These are phyloP conservation scores for Plectranthus barbatus DNA, from an alignment of 257 asterid species.

Conservation along the genomic window DNA sequence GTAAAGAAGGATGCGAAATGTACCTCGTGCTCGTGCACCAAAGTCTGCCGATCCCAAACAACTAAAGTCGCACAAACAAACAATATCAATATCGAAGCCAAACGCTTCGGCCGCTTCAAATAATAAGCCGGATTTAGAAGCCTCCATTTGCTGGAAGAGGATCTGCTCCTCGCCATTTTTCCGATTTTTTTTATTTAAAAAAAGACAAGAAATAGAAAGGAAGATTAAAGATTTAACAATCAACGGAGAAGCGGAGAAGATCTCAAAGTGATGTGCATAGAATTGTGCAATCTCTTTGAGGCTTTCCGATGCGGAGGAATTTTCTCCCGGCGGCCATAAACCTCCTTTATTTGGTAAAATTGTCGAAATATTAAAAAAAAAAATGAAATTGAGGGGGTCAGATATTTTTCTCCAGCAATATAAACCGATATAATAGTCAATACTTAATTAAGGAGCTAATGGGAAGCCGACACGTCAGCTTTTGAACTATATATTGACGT, in stretches of 20 bases:
- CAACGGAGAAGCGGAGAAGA: slow-evolving; percentile 4
- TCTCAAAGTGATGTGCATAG: slow-evolving; percentile 11
- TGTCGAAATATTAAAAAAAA: slow-evolving; percentile 4
- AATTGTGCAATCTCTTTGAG: slow-evolving; percentile 7
- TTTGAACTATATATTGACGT: not conserved
- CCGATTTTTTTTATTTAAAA: no score
- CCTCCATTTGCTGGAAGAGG: slow-evolving; percentile 59
- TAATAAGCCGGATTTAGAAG: slow-evolving; percentile 80
- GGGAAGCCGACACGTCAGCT: slow-evolving; percentile 15
- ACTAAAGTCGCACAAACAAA: slow-evolving; percentile 54
- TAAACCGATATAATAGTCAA: not conserved
- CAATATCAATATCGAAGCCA: slow-evolving; percentile 58
- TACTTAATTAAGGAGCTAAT: slow-evolving; percentile 6
- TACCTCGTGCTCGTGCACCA: slow-evolving; percentile 91
- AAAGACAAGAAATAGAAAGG: not conserved
- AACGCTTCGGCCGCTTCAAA: slow-evolving; percentile 86
- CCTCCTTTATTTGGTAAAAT: slow-evolving; percentile 8
- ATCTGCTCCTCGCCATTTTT: slow-evolving; percentile 82
- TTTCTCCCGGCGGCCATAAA: slow-evolving; percentile 12
- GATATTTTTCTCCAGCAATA: not conserved
- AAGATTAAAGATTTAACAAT: not conserved
- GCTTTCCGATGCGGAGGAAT: slow-evolving; percentile 15
- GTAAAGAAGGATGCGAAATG: not conserved
- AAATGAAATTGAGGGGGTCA: not conserved
- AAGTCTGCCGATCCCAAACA: slow-evolving; percentile 94